These are phyloP conservation scores for Amylostereum areolatum DNA, from an alignment of 1,284 basidiomycete species.

Conservation along the genomic window DNA sequence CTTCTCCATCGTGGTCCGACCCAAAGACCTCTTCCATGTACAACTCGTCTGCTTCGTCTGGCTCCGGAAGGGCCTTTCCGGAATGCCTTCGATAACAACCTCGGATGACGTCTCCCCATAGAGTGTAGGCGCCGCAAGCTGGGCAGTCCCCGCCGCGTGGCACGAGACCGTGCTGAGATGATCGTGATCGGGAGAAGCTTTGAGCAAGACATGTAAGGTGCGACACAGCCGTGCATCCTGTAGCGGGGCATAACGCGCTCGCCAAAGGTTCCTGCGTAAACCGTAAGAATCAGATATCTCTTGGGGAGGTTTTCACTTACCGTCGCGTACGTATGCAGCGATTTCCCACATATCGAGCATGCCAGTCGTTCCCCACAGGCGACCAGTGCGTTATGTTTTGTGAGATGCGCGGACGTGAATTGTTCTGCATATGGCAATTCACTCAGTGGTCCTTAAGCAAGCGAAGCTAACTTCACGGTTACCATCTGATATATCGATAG, in stretches of 20 bases:
- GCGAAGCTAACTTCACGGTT: conserved; percentile 11
- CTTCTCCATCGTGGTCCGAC: conserved; percentile 20
- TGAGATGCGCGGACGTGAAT: conserved; percentile 53
- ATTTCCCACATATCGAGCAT: conserved; percentile 51
- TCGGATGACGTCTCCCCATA: conserved; percentile 74
- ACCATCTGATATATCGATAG: conserved; percentile 68
- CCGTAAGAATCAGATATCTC: not conserved
- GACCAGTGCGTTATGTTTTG: conserved; percentile 42
- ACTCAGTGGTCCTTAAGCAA: not conserved
- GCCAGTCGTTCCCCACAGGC: conserved; percentile 23
- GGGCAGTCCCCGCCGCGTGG: conserved; percentile 61
- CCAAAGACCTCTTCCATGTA: conserved; percentile 22
- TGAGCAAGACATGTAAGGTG: conserved; percentile 70
- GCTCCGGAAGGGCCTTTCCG: conserved; percentile 22
- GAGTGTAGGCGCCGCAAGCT: conserved; percentile 43
- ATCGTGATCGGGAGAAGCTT: conserved; percentile 39
- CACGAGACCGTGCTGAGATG: conserved; percentile 35
- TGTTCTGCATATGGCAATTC: conserved; percentile 24
- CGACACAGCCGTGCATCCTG: conserved; percentile 44
- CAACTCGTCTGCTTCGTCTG: conserved; percentile 21
- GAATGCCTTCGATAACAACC: conserved; percentile 57
- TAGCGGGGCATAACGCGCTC: conserved; percentile 45
- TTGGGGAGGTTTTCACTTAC: conserved; percentile 30
- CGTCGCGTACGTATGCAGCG: conserved; percentile 32
- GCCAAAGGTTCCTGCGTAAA: conserved; percentile 47